These are phyloP conservation scores for Triticum monococcum DNA, from an alignment of 176 grass and related monocot species.

Conservation along the genomic window DNA sequence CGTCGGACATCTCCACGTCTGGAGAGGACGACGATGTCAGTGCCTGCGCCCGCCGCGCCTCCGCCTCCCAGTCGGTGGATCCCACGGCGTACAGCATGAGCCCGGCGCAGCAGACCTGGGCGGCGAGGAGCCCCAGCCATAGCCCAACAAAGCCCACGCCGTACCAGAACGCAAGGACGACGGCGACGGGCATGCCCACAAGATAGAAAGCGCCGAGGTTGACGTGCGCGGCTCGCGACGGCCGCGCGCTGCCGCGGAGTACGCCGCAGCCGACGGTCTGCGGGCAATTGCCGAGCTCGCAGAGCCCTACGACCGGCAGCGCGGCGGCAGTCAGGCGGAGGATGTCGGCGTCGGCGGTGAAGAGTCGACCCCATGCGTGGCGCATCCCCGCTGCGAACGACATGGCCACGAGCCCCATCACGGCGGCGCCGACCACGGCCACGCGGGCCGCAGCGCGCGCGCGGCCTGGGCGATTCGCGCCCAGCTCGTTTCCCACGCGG, in stretches of 20 bases:
- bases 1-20: neutral
- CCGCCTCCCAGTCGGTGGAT: conserved; percentile 88
- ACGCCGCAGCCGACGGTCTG: conserved; percentile 98
- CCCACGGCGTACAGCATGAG: conserved; percentile 81
- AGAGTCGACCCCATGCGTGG: conserved; percentile 69
- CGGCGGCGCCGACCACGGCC: conserved; percentile 47
- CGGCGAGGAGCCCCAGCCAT: conserved; percentile 82
- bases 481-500: conserved; percentile 93
- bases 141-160: conserved; percentile 73
- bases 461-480: conserved; percentile 60
- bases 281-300: conserved; percentile 98
- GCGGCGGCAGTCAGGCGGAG: conserved; percentile 61
- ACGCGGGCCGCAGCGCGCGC: conserved; percentile 67
- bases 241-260: conserved; percentile 77
- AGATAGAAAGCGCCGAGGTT: conserved; percentile 99
- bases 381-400: conserved; percentile 59
- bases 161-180: conserved; percentile 55
- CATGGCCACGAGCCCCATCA: conserved; percentile 77
- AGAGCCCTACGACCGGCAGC: conserved; percentile 82
- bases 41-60: conserved; percentile 60
- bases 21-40: conserved; percentile 30
- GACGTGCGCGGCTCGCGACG: conserved; percentile 69
- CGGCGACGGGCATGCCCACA: conserved; percentile 81
- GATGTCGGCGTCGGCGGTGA: conserved; percentile 72
- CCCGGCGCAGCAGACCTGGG: conserved; percentile 82